Evolutionary conservation across 73 alveolate species (phyloP), one percentile per base, ranked within the genome.

Genomic region (Uronychia binucleata): DNA sequence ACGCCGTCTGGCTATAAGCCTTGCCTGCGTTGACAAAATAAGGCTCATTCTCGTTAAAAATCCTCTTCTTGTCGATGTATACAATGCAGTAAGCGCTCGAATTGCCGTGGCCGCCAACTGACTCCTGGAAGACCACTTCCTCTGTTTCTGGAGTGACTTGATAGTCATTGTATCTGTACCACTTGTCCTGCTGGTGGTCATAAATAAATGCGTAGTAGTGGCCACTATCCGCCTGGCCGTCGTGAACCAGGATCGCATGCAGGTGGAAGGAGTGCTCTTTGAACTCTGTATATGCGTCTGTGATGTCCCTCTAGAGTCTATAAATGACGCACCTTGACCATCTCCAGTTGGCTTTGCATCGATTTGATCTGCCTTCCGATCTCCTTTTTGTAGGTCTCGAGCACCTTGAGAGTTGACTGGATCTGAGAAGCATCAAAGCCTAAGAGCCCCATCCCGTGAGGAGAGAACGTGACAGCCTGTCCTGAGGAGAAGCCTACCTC

Each of bases 161-260:
- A 46, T 86, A 88, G 84, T 94, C 98, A 86, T 94, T 93, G 80
- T 88, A 92, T 57, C 91, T 90, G 79, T 74, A 94, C 98, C 98
- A 94, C 82, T 94, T 91, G 25, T 89, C 77, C 28, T 81, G 86
- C 75, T 86, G 81, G 76, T 92, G 92, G 88, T 98, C 99, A 27
- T 86, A 84, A 33, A 98, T 98, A 83, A 77, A 98, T 28, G 99
- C 88, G 80, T 96, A 98, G 89, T 98, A 98, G 93, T 98, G 99
- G 0, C 99, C 99, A 29, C 94, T 58, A 57, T 95, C 99, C 46
- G 99, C 98, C 82, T 74, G 88, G 31, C 99, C 99, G 57, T 93
- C 96, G 84, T 98, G 99, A 34, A 98, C 86, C 19, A 98, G 85
- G 35, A 98, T 95, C 26, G 97, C 88, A 84, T 96, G 94, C 46